A percentile compares a stretch with the other conserved stretches of the same genome.
Conservation (phyloP, 2,329 filamentous ascomycete species). For the Leptographium flavum region DNA sequence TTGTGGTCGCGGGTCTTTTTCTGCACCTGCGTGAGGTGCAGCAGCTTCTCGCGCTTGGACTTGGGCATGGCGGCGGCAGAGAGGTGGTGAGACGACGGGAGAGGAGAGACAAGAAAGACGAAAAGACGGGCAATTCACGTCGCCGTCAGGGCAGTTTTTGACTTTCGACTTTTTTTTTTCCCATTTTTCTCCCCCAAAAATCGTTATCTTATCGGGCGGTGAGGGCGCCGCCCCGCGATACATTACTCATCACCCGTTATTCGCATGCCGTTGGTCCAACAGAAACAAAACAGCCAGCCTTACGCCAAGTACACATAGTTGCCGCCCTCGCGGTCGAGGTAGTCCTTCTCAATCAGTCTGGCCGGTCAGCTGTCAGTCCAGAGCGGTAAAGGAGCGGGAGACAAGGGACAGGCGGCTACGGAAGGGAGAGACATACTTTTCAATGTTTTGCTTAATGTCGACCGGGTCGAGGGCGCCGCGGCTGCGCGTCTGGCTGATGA, state of each 20-base stretch:
- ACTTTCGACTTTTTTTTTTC: neutral
- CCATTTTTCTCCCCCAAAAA: conserved; percentile 5
- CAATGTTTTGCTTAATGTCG: conserved; percentile 95
- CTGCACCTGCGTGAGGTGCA: conserved; percentile 78
- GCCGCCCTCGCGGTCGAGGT: conserved; percentile 67
- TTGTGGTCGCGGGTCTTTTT: conserved; percentile 93
- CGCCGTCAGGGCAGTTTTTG: neutral
- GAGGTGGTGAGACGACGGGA: neutral
- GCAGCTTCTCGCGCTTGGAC: conserved; percentile 81
- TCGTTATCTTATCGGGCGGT: conserved; percentile 12
- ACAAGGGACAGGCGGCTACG: conserved; percentile 3
- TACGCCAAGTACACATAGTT: conserved; percentile 58
- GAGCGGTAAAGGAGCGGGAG: neutral
- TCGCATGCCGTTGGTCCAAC: too few relatives aligned
- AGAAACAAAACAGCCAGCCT: too few relatives aligned
- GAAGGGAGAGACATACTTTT: conserved; percentile 50
- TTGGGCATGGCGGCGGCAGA: conserved; percentile 59
- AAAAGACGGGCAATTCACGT: neutral
- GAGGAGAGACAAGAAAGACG: too few relatives aligned
- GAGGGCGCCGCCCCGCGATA: neutral
- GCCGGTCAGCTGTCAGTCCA: neutral
- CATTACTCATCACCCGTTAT: too few relatives aligned
- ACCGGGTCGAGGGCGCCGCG: conserved; percentile 71
- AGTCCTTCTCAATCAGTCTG: conserved; percentile 85
- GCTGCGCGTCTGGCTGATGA: conserved; percentile 79